Base-by-base conservation (phyloP, 257 asterid genomes). In the Ajuga chamaepitys region DNA sequence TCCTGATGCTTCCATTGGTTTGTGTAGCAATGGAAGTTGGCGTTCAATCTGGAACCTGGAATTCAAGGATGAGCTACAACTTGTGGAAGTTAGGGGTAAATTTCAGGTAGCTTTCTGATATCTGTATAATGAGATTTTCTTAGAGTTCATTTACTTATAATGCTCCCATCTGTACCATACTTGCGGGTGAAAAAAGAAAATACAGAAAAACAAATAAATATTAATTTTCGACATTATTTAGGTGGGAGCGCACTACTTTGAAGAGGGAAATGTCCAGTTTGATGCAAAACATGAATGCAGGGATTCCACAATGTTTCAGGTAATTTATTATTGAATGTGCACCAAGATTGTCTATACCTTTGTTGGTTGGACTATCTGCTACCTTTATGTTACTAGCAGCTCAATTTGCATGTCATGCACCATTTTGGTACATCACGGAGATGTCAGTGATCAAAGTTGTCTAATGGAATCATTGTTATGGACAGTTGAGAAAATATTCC, bases 241-340 rank as follows among this genome's bases (percentile, higher is more conserved):
- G 97, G 99, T 89, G 17, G 97, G 88, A 64, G 99, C 99, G 38
- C 99, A 93, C 80, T 93, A 93, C 81, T 93, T 93, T 74, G 97
- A 89, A 83, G 99, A 93, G 83, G 97, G 99, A 73, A 93, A 93
- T 84, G 99, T 93, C 67, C 99, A 93, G 84, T 81, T 93, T 76
- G 96, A 89, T 60, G 88, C 97, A 41, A 79, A 87, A 71, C 88
- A 86, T 37, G 95, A 87, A 66, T 81, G 91, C 86, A 80, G 82
- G 74, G 97, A 93, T 82, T 81, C 97, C 68, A 87, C 97, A 32
- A 63, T 79, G 59, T 71, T 89, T 79, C 97, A 87, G 97, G 99
- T 89, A 71, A 78, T 52, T 47, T n/a, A 7, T 16, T 62, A 47
- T 17, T 26, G 62, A 73, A 37, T 59, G 18, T 45, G 67, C 55